Base-by-base conservation (phyloP, 148 eudicot genomes). In the Vaccinium vitisidaea region DNA sequence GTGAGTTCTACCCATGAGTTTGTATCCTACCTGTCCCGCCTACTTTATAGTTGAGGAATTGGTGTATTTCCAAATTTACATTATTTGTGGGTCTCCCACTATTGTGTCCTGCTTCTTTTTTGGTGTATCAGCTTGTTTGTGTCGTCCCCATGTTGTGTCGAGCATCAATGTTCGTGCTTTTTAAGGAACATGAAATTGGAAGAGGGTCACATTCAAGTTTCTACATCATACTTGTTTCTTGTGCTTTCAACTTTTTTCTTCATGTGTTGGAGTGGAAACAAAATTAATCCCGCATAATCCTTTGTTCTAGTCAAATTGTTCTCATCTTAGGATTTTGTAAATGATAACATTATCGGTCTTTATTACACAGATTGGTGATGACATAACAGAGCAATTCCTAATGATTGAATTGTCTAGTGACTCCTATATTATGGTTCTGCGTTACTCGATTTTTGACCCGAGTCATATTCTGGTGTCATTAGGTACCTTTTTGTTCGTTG, bases 401-500 rank as follows among this genome's bases (percentile, higher is more conserved):
- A 21, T 21, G 69, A n/a, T 46, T 43, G 36, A 11, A 65, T 3
- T 25, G 23, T 7, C n/a, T 16, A 36, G 21, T 73, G 43, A 2
- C 77, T 36, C 19, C 18, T 16, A 14, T 10, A 73, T 21, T 9
- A 4, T 75, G 52, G 54, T 23, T 46, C 0, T 43, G 12, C 9
- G 27, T 43, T 14, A 56, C 15, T 13, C 1, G 15, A 39, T n/a
- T 79, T 79, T 30, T 56, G 19, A 71, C 67, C 12, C 1, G 15
- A 39, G 67, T 70, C 21, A 6, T 18, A 75, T 81, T 53, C 23
- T 53, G 53, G 13, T 43, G 61, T 39, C 16, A 71, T 61, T 52
- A 91, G 96, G 91, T 94, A 91, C 85, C 89, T 94, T 46, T 94
- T 94, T 27, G 95, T 94, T 43, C 93, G 97, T 3, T 94, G 95